Evolutionary conservation across 495 filamentous ascomycete genomes (phyloP).

Genomic region (Penicillium manginii): DNA sequence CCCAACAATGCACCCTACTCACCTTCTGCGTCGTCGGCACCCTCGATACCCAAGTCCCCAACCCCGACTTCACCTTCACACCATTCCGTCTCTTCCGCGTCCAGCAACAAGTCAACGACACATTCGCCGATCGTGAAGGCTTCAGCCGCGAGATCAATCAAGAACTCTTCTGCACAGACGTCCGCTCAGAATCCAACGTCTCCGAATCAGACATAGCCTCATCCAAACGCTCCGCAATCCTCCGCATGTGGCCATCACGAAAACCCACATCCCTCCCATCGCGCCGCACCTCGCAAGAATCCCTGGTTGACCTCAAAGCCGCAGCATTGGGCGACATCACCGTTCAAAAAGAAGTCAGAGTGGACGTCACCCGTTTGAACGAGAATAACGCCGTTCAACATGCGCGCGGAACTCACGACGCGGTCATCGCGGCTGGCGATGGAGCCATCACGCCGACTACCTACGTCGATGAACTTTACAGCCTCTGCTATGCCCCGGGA

Average conservation of each 20-base stretch:
- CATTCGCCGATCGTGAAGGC: conserved; percentile 50
- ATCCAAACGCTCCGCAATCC: conserved; percentile 29
- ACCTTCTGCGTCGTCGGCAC: conserved; percentile 61
- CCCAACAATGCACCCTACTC: conserved; percentile 39
- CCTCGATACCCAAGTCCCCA: conserved; percentile 46
- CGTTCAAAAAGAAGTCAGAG: conserved; percentile 55
- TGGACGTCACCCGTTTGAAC: conserved; percentile 49
- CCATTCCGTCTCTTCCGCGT: conserved; percentile 61
- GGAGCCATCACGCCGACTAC: conserved; percentile 27
- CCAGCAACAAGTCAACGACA: conserved; percentile 58
- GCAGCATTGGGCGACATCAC: conserved; percentile 53
- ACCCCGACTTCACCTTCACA: conserved; percentile 46
- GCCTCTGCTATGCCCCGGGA: conserved; percentile 43
- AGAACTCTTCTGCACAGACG: conserved; percentile 36
- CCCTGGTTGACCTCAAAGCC: conserved; percentile 24
- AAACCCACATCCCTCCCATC: conserved; percentile 12
- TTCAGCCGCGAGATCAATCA: conserved; percentile 51
- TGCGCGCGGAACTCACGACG: conserved; percentile 25
- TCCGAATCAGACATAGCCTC: conserved; percentile 32
- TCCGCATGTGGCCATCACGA: conserved; percentile 39
- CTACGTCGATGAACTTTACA: conserved; percentile 51
- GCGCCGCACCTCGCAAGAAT: conserved; percentile 34
- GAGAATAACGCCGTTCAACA: conserved; percentile 30
- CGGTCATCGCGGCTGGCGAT: conserved; percentile 39
- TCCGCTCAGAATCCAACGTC: conserved; percentile 28